phyloP scores from a whole-genome alignment of 192 early-diverging fungal genomes.

The Podila epicladia region DNA sequence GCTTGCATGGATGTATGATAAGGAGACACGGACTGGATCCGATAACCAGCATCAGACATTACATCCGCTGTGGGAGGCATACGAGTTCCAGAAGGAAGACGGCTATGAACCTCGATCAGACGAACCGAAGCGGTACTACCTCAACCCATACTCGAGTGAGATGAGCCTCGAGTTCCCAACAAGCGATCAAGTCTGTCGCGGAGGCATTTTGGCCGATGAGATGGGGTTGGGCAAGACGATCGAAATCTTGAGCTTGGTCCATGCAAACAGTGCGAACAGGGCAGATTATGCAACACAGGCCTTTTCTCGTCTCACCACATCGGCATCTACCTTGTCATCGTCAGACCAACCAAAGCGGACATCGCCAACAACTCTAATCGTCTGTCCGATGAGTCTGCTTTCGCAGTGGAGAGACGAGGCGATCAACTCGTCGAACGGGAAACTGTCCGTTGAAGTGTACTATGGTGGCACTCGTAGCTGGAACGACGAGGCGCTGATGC shows the following conservation, averaged over 20 bases:
- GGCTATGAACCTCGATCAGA: constrained; percentile 21
- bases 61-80: constrained; percentile 67
- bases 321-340: background rate
- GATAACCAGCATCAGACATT: constrained; percentile 43
- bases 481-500: constrained; percentile 16
- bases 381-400: constrained; percentile 64
- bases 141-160: constrained; percentile 60
- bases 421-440: constrained; percentile 48
- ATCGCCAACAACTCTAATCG: constrained; percentile 60
- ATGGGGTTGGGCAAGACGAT: constrained; percentile 72
- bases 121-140: constrained; percentile 45
- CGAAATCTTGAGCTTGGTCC: constrained; percentile 65
- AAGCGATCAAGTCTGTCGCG: constrained; percentile 53
- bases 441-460: constrained; percentile 56
- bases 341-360: background rate
- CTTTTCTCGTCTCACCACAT: constrained; percentile 15
- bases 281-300: constrained; percentile 20
- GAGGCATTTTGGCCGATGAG: constrained; percentile 68
- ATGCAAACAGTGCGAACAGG: constrained; percentile 47
- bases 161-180: constrained; percentile 58
- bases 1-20: constrained; percentile 62
- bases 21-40: constrained; percentile 30
- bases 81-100: constrained; percentile 52
- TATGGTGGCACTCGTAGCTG: constrained; percentile 51
- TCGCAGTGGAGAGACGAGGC: constrained; percentile 66